phyloP scores from a whole-genome alignment of 1,284 basidiomycete genomes.

The Papiliotrema flavescens region DNA sequence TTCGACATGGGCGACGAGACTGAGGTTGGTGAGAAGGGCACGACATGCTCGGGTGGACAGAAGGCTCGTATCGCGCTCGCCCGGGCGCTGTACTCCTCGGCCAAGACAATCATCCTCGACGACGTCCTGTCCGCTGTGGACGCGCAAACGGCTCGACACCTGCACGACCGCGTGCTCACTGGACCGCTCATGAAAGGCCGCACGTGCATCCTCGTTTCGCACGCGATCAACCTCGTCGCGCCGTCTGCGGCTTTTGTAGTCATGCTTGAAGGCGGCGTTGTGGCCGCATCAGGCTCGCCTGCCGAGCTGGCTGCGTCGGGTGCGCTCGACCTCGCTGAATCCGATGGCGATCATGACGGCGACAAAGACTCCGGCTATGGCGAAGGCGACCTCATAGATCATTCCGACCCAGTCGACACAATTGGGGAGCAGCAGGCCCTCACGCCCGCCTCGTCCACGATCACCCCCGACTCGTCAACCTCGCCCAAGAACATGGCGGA shows the following conservation, averaged over 20 bases:
- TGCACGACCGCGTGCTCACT: constrained; percentile 38
- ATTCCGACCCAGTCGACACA: constrained; percentile 8
- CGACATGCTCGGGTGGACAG: constrained; percentile 50
- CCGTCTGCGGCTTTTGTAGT: constrained; percentile 49
- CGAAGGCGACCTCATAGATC: constrained; percentile 7
- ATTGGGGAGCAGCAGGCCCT: not conserved
- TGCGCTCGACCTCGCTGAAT: constrained; percentile 17
- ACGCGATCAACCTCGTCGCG: constrained; percentile 53
- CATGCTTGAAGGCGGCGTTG: constrained; percentile 41
- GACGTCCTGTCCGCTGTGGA: constrained; percentile 49
- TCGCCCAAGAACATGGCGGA: constrained; percentile 27
- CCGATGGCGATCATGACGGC: constrained; percentile 9
- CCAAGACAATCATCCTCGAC: constrained; percentile 46
- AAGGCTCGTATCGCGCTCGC: constrained; percentile 48
- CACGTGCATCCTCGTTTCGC: constrained; percentile 55
- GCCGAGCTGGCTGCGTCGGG: constrained; percentile 26
- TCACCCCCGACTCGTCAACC: constrained; percentile 2
- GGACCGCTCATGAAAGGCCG: constrained; percentile 47
- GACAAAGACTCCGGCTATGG: not conserved
- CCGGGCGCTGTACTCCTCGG: constrained; percentile 45
- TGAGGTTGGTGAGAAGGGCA: constrained; percentile 58
- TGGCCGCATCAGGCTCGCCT: constrained; percentile 39
- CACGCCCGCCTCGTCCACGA: constrained; percentile 9
- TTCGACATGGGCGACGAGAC: constrained; percentile 57
- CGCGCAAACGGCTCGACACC: constrained; percentile 51